A percentile compares a stretch with the other conserved stretches of the same genome.
phyloP scores from a whole-genome alignment of 2,329 filamentous ascomycete genomes.

The Chrysoporthe cubensis region DNA sequence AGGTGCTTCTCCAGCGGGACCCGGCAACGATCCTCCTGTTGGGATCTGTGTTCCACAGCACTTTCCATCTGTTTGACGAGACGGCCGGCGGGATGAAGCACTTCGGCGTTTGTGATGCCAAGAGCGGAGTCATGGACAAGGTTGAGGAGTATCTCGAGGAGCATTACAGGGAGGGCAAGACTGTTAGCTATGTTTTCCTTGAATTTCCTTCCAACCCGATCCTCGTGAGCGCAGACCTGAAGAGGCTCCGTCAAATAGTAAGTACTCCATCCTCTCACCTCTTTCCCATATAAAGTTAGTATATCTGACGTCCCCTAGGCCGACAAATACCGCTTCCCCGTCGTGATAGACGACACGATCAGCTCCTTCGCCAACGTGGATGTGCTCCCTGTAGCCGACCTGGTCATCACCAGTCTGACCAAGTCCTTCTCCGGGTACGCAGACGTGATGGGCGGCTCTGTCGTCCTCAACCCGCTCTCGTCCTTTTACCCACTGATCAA shows the following conservation, averaged over 20 bases:
- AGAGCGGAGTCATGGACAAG: conserved; percentile 42
- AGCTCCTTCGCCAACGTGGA: conserved; percentile 55
- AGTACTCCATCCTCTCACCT: conserved; percentile 34
- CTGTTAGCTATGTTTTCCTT: conserved; percentile 50
- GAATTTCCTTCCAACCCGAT: conserved; percentile 57
- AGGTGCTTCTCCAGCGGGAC: conserved; percentile 41
- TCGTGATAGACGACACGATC: conserved; percentile 54
- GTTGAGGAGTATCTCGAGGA: conserved; percentile 50
- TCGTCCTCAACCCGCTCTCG: conserved; percentile 53
- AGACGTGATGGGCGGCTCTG: conserved; percentile 58
- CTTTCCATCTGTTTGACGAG: conserved; percentile 52
- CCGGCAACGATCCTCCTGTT: conserved; percentile 47
- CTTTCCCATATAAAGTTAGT: conserved; percentile 15
- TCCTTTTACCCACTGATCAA: conserved; percentile 44
- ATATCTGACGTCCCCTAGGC: conserved; percentile 31
- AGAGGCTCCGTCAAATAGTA: conserved; percentile 45
- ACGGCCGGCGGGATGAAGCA: conserved; percentile 49
- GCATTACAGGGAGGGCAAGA: conserved; percentile 43
- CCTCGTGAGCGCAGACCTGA: conserved; percentile 46
- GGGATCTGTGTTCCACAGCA: conserved; percentile 57
- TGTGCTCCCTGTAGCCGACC: conserved; percentile 51
- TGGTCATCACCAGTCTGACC: conserved; percentile 58
- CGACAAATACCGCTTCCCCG: conserved; percentile 48
- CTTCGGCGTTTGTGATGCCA: conserved; percentile 48
- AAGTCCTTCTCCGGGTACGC: conserved; percentile 62